Evolutionary conservation across 805 yeast genomes (phyloP).

Genomic region (Candida dendrica): DNA sequence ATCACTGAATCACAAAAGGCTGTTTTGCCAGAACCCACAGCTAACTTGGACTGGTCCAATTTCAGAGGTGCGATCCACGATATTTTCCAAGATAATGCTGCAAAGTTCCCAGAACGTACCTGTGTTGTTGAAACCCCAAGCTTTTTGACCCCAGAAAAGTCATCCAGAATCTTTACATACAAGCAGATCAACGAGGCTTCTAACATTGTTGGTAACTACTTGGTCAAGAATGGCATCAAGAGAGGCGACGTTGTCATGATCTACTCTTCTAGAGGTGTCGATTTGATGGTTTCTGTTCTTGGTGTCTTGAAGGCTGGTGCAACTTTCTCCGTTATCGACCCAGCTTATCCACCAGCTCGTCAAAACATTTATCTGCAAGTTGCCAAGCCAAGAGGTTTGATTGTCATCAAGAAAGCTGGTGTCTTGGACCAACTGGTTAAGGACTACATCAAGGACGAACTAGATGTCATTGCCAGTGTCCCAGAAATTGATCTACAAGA

Average conservation of each 20-base stretch:
- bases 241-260: conserved; percentile 96
- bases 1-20: conserved; percentile 58
- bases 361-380: conserved; percentile 90
- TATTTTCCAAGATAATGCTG: conserved; percentile 84
- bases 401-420: conserved; percentile 90
- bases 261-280: conserved; percentile 96
- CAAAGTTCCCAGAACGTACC: conserved; percentile 71
- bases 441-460: conserved; percentile 65
- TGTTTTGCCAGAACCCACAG: conserved; percentile 80
- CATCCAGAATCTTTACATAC: conserved; percentile 73
- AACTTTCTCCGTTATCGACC: conserved; percentile 96
- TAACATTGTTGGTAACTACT: conserved; percentile 84
- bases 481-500: conserved; percentile 73
- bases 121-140: conserved; percentile 92
- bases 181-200: conserved; percentile 88
- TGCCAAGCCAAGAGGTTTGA: conserved; percentile 86
- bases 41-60: conserved; percentile 81
- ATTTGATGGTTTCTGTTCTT: conserved; percentile 92
- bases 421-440: conserved; percentile 67
- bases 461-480: conserved; percentile 64
- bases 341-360: conserved; percentile 98
- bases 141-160: conserved; percentile 39
- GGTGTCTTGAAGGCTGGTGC: conserved; percentile 99
- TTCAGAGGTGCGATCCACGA: conserved; percentile 96
- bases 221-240: conserved; percentile 71